phyloP scores from a whole-genome alignment of 169 alveolate genomes.

The Plasmodium falciparum region DNA sequence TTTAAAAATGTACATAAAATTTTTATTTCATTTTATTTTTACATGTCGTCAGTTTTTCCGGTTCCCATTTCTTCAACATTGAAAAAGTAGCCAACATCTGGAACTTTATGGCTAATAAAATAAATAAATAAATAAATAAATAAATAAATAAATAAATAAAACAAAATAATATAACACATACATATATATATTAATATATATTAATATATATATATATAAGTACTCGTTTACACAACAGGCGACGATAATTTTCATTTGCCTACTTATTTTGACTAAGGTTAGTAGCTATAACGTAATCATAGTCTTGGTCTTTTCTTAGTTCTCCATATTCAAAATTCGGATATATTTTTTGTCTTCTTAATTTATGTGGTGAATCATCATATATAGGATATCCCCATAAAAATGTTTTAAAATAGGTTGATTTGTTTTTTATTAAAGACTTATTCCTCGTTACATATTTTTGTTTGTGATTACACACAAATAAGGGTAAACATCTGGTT shows the following conservation, averaged over 20 bases:
- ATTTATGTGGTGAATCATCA: constrained; percentile 78
- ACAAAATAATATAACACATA: background rate
- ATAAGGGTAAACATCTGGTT: too few species aligned
- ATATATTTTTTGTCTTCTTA: constrained; percentile 75
- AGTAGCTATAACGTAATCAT: constrained; percentile 78
- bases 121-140: constrained; percentile 16
- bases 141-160: too few species aligned
- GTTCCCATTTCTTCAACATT: constrained; percentile 79
- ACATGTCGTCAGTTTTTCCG: constrained; percentile 70
- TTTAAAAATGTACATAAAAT: background rate
- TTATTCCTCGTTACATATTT: too few species aligned
- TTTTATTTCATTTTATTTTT: constrained; percentile 22
- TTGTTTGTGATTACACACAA: too few species aligned
- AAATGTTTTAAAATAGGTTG: constrained; percentile 5
- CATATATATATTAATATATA: background rate
- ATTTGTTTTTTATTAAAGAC: constrained; percentile 1
- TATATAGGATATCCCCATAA: constrained; percentile 81
- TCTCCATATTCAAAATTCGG: constrained; percentile 79
- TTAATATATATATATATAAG: background rate
- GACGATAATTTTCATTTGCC: background rate
- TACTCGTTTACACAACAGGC: too few species aligned
- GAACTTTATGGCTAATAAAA: constrained; percentile 48
- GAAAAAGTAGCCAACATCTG: constrained; percentile 35
- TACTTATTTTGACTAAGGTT: constrained; percentile 74
- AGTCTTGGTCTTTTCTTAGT: constrained; percentile 72